Evolutionary conservation across 1,284 basidiomycete genomes (phyloP), one percentile per base, ranked within the genome.

Genomic region (Xerocomus nothofagi): DNA sequence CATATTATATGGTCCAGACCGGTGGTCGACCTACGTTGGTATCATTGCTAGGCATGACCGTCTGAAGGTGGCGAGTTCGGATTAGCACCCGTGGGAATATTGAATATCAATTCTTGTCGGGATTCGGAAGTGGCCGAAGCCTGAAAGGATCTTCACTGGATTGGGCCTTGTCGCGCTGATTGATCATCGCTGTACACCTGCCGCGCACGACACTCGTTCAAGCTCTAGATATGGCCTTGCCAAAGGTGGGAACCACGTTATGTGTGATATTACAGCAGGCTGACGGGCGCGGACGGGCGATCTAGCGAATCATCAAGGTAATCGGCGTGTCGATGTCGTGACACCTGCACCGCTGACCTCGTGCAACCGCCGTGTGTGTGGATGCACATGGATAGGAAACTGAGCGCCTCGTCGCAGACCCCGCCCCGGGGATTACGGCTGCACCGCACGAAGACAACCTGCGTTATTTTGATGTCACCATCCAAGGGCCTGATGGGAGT

Each of bases 391-490:
- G 38, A 26, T 43, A 98, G 96, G 96, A 99, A 79, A 99, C 96
- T 36, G 95, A 98, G 71, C 83, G 97, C 42, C 86, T 99, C 29
- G 86, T 96, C 46, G 86, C 92, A 38, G 96, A 99, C 73, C 93
- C 96, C 31, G 93, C 94, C 4, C 96, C 96, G 23, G 96, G 96
- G 43, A 99, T 99, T 59, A 83, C 89, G 23, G 97, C 96, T 17
- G 74, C 79, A 10, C 94, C 96, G 6, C 96, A 99, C 64, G 95
- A 99, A 14, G 96, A 99, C 68, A 99, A 99, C 73, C 75, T 99
- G 53, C 81, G 96, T 46, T 98, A 99, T 77, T 99, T 99, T 75
- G 94, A 99, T 75, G 96, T 99, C 38, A 89, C 92, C 44, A 96
- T 99, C 61, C 81, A 92, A 58, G 96, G 96, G 26, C 96, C 96